A percentile compares a stretch with the other conserved stretches of the same genome.
phyloP scores from a whole-genome alignment of 129 eudicot species.

The Saussurea involucrata region DNA sequence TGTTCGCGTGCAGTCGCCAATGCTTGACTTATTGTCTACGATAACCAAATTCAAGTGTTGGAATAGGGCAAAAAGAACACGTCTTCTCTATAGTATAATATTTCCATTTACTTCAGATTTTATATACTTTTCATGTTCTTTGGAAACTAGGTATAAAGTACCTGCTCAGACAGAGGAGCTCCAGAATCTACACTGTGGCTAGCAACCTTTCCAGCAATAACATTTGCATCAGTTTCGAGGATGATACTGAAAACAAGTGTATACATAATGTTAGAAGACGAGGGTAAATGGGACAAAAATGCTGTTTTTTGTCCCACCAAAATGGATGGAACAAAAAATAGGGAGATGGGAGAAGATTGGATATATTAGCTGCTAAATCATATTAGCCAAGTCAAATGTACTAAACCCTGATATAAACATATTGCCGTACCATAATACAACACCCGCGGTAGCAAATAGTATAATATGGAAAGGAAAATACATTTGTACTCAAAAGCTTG shows the following conservation, averaged over 20 bases:
- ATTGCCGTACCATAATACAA: neutral
- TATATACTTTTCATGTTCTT: neutral
- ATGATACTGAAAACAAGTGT: slow-evolving; percentile 37
- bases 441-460: neutral
- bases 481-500: neutral
- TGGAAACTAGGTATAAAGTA: slow-evolving; percentile 2
- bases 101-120: neutral
- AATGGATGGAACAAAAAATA: too few relatives aligned
- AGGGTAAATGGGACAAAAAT: too few relatives aligned
- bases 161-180: slow-evolving; percentile 78
- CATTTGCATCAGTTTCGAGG: slow-evolving; percentile 68
- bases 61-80: neutral
- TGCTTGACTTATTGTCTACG: slow-evolving; percentile 72
- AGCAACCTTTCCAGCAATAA: slow-evolving; percentile 61
- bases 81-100: neutral
- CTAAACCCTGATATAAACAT: too few relatives aligned
- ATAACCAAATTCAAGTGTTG: neutral
- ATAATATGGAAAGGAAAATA: neutral
- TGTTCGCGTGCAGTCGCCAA: slow-evolving; percentile 74
- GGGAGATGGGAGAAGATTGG: too few relatives aligned
- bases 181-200: slow-evolving; percentile 52
- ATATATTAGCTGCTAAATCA: too few relatives aligned
- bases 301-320: too few relatives aligned
- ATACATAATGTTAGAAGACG: neutral
- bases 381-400: too few relatives aligned